Evolutionary conservation across 2,329 filamentous ascomycete species (phyloP).

Genomic region (Ceratocystis variospora): DNA sequence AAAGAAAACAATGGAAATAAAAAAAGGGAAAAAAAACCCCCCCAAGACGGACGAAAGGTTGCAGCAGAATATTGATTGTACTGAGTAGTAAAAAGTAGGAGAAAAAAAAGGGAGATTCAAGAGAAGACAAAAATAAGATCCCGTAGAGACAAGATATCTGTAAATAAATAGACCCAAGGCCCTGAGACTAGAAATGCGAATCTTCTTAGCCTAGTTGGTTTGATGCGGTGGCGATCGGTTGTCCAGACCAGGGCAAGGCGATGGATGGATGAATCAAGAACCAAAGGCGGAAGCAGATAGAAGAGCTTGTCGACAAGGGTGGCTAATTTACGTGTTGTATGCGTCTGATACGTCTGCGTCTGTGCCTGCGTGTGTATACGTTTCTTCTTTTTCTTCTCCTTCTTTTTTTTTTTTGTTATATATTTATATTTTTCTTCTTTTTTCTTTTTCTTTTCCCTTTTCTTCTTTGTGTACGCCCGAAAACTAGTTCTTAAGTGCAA

Average conservation of each 20-base stretch:
- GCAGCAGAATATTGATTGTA: not conserved
- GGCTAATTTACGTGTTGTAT: not conserved
- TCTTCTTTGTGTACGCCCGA: not conserved
- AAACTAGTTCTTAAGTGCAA: not conserved
- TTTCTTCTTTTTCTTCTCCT: not conserved
- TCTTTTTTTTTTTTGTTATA: not conserved
- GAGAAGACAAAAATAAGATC: not conserved
- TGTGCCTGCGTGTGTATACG: not conserved
- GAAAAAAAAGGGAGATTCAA: not conserved
- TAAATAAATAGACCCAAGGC: not conserved
- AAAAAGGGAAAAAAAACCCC: not conserved
- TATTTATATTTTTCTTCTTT: no score
- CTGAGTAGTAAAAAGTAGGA: not conserved
- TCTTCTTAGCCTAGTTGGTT: not conserved
- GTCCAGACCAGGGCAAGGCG: not conserved
- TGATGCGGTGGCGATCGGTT: conserved; percentile 3
- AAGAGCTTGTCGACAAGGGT: not conserved
- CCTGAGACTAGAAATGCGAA: not conserved
- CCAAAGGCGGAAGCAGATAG: not conserved
- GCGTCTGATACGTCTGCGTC: not conserved
- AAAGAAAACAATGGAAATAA: not conserved
- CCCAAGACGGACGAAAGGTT: not conserved
- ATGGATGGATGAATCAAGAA: not conserved
- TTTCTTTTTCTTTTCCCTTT: not conserved
- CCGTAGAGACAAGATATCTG: not conserved